Evolutionary conservation across 257 asterid genomes (phyloP).

Genomic region (Thymus mandschuricus): DNA sequence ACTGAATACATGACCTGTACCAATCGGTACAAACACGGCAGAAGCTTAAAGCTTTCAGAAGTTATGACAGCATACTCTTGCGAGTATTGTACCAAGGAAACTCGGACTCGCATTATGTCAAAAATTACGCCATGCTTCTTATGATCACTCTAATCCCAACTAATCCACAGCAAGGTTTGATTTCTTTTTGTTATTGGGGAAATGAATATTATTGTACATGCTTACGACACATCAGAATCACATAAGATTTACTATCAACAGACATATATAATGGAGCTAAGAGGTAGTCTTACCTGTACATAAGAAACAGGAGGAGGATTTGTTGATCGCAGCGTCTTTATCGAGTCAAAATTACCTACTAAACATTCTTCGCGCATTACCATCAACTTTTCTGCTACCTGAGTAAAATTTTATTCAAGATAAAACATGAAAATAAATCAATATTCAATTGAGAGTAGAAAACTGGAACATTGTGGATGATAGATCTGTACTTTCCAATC

Average conservation of each 20-base stretch:
- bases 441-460: neutral
- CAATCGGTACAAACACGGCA: neutral
- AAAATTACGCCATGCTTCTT: neutral
- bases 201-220: neutral
- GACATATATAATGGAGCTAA: neutral
- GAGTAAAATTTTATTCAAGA: constrained; percentile 5
- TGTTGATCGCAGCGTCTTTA: constrained; percentile 50
- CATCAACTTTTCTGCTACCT: constrained; percentile 70
- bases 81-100: neutral
- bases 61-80: neutral
- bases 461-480: neutral
- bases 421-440: neutral
- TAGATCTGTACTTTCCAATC: constrained; percentile 2
- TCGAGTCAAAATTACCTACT: constrained; percentile 60
- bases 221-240: neutral
- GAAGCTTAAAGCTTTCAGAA: neutral
- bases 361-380: constrained; percentile 71
- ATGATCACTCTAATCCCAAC: constrained; percentile 1
- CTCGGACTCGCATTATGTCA: neutral
- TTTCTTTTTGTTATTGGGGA: neutral
- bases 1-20: neutral
- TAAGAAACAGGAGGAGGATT: constrained; percentile 41
- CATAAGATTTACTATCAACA: neutral
- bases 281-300: constrained; percentile 43
- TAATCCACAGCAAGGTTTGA: neutral